phyloP scores from a whole-genome alignment of 805 yeast genomes.

The Teunomyces cretensis region DNA sequence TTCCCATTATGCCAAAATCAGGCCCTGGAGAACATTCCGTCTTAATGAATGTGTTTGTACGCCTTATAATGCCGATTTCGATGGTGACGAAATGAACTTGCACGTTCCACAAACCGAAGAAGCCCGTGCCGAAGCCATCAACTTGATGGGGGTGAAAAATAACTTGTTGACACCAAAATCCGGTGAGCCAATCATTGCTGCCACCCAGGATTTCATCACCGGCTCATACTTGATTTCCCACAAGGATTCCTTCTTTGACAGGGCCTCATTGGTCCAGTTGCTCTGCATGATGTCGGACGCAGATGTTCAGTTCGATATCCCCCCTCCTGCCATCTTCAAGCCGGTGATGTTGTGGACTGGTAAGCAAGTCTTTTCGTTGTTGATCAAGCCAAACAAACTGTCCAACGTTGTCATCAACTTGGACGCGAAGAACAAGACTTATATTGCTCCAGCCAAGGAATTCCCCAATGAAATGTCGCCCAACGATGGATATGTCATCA shows the following conservation, averaged over 20 bases:
- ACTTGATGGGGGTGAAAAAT: constrained; percentile 96
- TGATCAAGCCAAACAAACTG: constrained; percentile 75
- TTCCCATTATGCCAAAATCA: constrained; percentile 91
- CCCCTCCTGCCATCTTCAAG: constrained; percentile 91
- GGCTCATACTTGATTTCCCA: constrained; percentile 91
- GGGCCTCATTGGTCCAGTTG: constrained; percentile 79
- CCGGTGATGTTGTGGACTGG: constrained; percentile 96
- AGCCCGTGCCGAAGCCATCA: constrained; percentile 98
- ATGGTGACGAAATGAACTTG: constrained; percentile 98
- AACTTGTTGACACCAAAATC: constrained; percentile 93
- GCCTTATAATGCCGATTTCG: constrained; percentile 98
- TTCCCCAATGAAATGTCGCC: constrained; percentile 94
- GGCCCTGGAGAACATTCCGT: constrained; percentile 98
- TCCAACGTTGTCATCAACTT: constrained; percentile 84
- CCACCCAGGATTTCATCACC: constrained; percentile 98
- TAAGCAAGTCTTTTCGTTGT: constrained; percentile 85
- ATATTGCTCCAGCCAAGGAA: constrained; percentile 67
- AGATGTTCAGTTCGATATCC: constrained; percentile 79
- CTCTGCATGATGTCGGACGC: constrained; percentile 97
- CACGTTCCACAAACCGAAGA: constrained; percentile 99
- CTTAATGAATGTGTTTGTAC: constrained; percentile 98
- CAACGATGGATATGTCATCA: constrained; percentile 90
- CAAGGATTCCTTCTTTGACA: constrained; percentile 89
- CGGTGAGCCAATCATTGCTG: constrained; percentile 99
- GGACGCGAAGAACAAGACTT: constrained; percentile 94